Conservation (phyloP, 2,329 filamentous ascomycete species). For the Ophiostoma sp. region DNA sequence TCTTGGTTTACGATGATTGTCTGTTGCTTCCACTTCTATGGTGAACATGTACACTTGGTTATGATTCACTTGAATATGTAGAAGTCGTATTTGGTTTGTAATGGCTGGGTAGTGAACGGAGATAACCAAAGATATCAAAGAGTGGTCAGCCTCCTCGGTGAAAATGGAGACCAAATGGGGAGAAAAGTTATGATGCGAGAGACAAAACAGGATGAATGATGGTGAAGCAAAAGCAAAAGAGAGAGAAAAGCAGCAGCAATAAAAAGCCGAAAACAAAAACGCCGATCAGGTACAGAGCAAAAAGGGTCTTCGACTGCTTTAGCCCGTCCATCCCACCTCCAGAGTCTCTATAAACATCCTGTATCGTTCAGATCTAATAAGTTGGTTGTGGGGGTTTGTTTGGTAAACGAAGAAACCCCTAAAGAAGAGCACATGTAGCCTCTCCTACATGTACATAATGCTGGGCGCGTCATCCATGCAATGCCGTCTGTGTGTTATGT, state of each 20-base stretch:
- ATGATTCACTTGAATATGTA: background rate
- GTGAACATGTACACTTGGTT: background rate
- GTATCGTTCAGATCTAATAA: constrained; percentile 22
- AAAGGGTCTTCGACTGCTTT: background rate
- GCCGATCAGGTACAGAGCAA: background rate
- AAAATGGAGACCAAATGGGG: no score
- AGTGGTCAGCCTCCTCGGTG: background rate
- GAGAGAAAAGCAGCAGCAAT: background rate
- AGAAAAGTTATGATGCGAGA: background rate
- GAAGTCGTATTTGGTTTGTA: background rate
- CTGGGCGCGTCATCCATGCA: background rate
- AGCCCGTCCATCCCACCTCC: background rate
- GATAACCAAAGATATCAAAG: background rate
- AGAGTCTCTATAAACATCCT: constrained; percentile 21
- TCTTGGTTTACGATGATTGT: background rate
- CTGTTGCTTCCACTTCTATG: background rate
- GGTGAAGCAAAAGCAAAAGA: background rate
- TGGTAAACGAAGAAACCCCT: background rate
- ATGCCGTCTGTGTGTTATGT: background rate
- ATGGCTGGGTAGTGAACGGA: background rate
- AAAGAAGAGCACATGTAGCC: background rate
- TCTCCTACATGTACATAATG: background rate
- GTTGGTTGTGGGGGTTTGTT: background rate
- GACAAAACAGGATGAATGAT: background rate
- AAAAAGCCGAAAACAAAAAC: constrained; percentile 2